These are phyloP conservation scores for Dictyostelium discoideum DNA, from an alignment of 78 protist genomes.

Conservation along the genomic window dicty_2.7 NC_007089.4:5144001-5144500, in stretches of 20 bases:
- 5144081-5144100: background rate
- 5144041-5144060: conserved; percentile 5
- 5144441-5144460: background rate
- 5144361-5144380: conserved; percentile 17
- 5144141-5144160: conserved; percentile 82
- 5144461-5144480: background rate
- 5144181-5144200: conserved; percentile 73
- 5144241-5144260: conserved; percentile 73
- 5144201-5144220: conserved; percentile 85
- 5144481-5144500: background rate
- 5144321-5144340: conserved; percentile 5
- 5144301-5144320: conserved; percentile 35
- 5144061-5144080: conserved; percentile 26
- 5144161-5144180: conserved; percentile 86
- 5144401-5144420: conserved; percentile 86
- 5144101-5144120: background rate
- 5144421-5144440: conserved; percentile 22
- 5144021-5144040: conserved; percentile 35
- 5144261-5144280: conserved; percentile 81
- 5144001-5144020: conserved; percentile 4
- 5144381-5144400: conserved; percentile 89
- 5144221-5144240: conserved; percentile 82
- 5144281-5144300: conserved; percentile 76
- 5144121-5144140: conserved; percentile 25
- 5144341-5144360: conserved; percentile 71